Percentiles rank a stretch among this genome's conserved stretches.
These are phyloP conservation scores for Globisporangium paddicum DNA, from an alignment of 352 stramenopile genomes.

Conservation along the genomic window DNA sequence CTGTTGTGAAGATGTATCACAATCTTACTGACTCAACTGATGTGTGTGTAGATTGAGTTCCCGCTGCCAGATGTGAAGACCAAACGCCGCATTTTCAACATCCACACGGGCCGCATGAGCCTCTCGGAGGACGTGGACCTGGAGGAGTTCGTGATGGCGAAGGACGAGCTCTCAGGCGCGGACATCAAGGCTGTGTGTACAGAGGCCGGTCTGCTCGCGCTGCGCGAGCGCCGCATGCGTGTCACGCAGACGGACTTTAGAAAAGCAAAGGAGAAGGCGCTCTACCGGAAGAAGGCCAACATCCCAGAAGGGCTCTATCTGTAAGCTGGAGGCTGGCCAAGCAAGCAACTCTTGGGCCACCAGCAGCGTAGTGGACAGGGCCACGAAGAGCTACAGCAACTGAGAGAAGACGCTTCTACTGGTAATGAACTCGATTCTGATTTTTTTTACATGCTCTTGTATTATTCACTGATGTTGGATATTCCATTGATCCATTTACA, in stretches of 20 bases:
- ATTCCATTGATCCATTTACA: slow-evolving; percentile 4
- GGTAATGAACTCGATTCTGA: background rate
- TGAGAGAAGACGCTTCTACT: background rate
- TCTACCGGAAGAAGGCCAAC: slow-evolving; percentile 99
- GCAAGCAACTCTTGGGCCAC: background rate
- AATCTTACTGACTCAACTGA: slow-evolving; percentile 7
- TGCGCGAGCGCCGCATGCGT: slow-evolving; percentile 99
- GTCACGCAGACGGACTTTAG: slow-evolving; percentile 99
- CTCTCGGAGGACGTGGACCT: slow-evolving; percentile 98
- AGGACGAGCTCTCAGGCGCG: slow-evolving; percentile 99
- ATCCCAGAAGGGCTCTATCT: slow-evolving; percentile 99
- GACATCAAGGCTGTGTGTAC: slow-evolving; percentile 99
- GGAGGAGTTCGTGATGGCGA: slow-evolving; percentile 99
- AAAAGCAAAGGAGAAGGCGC: slow-evolving; percentile 99
- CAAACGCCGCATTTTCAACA: slow-evolving; percentile 99
- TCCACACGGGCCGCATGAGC: slow-evolving; percentile 99
- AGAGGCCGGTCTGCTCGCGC: slow-evolving; percentile 97
- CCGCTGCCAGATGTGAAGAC: slow-evolving; percentile 99
- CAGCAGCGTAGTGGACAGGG: background rate
- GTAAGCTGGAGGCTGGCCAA: slow-evolving; percentile 41
- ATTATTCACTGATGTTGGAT: slow-evolving; percentile 6
- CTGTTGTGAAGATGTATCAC: background rate
- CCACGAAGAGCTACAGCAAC: background rate
- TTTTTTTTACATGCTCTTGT: background rate
- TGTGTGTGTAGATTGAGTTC: slow-evolving; percentile 95